Evolutionary conservation across 306 rosid species (phyloP).

Genomic region (Vigna hirtella): DNA sequence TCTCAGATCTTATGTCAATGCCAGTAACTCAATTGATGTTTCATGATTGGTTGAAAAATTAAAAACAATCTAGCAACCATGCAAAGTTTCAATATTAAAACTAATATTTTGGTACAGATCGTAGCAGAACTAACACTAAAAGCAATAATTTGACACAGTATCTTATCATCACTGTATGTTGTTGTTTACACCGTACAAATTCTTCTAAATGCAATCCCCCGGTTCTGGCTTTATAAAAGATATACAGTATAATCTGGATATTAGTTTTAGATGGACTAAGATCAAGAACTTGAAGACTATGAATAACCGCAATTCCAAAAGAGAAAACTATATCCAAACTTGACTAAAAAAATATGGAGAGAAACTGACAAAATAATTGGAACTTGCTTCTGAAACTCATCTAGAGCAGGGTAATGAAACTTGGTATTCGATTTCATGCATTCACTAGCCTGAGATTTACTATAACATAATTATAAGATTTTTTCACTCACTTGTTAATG

Average conservation of each 20-base stretch:
- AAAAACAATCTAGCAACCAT: background rate
- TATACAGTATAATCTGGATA: background rate
- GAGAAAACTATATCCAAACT: conserved; percentile 7
- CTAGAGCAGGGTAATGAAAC: conserved; percentile 21
- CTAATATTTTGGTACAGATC: background rate
- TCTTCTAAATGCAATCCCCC: background rate
- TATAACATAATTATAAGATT: conserved; percentile 15
- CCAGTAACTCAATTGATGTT: background rate
- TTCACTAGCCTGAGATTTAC: conserved; percentile 25
- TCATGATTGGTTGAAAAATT: too few relatives aligned
- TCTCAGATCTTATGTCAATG: background rate
- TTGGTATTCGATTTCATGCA: conserved; percentile 3
- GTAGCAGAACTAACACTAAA: background rate
- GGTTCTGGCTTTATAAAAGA: conserved; percentile 12
- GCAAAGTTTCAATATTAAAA: background rate
- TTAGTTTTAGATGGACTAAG: background rate
- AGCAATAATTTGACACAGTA: background rate
- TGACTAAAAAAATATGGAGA: background rate
- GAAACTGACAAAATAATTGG: conserved; percentile 12
- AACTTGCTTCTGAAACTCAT: conserved; percentile 22
- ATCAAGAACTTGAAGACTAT: background rate
- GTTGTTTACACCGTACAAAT: background rate
- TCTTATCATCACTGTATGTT: conserved; percentile 6
- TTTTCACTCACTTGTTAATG: conserved; percentile 1
- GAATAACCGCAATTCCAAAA: background rate